A percentile compares a stretch with the other conserved stretches of the same genome.
These are phyloP conservation scores for Diaporthe citri DNA, from an alignment of 2,329 filamentous ascomycete species.

Conservation along the genomic window DNA sequence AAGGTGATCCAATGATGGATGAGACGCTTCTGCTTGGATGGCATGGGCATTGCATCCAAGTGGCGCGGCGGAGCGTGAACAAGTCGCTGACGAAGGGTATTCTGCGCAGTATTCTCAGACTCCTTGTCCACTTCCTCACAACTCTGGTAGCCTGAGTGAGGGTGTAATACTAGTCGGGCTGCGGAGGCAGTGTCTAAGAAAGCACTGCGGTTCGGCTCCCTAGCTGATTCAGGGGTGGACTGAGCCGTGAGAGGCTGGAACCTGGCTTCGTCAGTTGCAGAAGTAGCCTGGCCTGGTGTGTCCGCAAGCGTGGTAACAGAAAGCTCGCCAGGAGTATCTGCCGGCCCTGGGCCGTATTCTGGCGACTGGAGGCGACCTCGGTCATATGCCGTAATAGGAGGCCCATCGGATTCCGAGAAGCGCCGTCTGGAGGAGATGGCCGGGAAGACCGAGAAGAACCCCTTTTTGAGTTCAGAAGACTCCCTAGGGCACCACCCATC, in stretches of 20 bases:
- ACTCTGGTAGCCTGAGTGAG: neutral
- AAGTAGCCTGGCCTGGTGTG: neutral
- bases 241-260: neutral
- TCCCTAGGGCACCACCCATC: neutral
- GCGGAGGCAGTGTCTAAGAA: neutral
- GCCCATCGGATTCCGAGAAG: neutral
- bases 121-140: neutral
- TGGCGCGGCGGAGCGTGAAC: constrained; percentile 36
- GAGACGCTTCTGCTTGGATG: constrained; percentile 42
- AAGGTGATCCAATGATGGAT: constrained; percentile 47
- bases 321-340: neutral
- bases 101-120: constrained; percentile 28
- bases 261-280: neutral
- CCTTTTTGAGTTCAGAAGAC: neutral
- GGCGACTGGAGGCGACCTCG: neutral
- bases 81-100: constrained; percentile 26
- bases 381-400: neutral
- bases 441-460: constrained; percentile 2
- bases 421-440: too few relatives aligned
- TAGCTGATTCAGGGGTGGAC: neutral
- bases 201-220: neutral
- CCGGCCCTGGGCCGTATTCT: neutral
- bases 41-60: constrained; percentile 41
- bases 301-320: neutral
- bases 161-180: neutral